Evolutionary conservation across 2,329 filamentous ascomycete species (phyloP).

Genomic region (Colletotrichum falcatum): DNA sequence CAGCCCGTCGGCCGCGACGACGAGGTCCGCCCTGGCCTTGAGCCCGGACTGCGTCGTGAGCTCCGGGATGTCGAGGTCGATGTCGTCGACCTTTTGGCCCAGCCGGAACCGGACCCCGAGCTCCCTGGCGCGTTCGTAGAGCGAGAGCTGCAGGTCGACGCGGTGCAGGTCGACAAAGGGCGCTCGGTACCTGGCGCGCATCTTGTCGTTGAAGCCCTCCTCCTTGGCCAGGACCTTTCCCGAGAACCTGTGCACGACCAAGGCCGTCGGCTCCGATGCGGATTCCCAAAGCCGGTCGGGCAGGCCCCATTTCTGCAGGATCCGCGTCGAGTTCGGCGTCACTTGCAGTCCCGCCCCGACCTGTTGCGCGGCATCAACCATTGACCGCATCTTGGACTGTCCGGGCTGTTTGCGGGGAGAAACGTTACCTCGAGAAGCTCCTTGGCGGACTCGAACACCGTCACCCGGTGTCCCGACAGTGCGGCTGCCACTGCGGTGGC

Average conservation of each 20-base stretch:
- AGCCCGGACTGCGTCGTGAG: constrained; percentile 54
- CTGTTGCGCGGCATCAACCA: constrained; percentile 47
- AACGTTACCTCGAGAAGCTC: constrained; percentile 56
- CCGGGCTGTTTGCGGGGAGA: background rate
- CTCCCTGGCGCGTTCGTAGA: constrained; percentile 63
- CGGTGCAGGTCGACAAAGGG: constrained; percentile 72
- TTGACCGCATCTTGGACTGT: constrained; percentile 6
- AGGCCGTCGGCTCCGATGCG: constrained; percentile 56
- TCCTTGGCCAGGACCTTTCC: constrained; percentile 63
- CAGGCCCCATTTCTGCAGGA: constrained; percentile 64
- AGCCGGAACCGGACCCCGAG: constrained; percentile 65
- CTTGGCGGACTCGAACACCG: constrained; percentile 55
- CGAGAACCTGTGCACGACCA: constrained; percentile 66
- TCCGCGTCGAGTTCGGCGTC: constrained; percentile 61
- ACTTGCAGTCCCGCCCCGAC: constrained; percentile 66
- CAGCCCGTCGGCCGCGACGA: constrained; percentile 74
- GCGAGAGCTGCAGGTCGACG: constrained; percentile 68
- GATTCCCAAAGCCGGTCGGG: constrained; percentile 55
- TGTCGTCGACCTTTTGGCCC: constrained; percentile 57
- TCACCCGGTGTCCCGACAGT: constrained; percentile 54
- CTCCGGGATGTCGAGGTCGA: constrained; percentile 61
- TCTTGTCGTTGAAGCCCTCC: constrained; percentile 63
- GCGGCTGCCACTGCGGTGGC: constrained; percentile 53
- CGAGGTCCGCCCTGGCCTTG: constrained; percentile 61
- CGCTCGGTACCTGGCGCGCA: constrained; percentile 64